Percentiles rank a stretch among this genome's conserved stretches.
phyloP scores from a whole-genome alignment of 306 rosid genomes.

The Aeschynomene evenia region DNA sequence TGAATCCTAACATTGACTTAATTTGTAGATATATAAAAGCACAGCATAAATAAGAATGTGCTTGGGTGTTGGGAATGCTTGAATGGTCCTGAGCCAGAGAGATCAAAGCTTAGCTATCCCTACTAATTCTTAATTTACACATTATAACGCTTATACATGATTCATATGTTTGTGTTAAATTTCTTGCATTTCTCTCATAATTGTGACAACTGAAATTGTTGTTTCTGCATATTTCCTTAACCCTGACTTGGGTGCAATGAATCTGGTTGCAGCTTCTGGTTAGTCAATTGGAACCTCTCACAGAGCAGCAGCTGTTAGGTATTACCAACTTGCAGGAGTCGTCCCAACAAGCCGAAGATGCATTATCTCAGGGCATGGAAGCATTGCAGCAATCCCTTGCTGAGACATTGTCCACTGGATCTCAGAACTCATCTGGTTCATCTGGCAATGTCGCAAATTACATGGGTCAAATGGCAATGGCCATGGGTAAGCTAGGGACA shows the following conservation, averaged over 20 bases:
- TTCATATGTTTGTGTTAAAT: constrained; percentile 8
- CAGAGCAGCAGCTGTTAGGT: constrained; percentile 86
- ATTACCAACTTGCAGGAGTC: constrained; percentile 89
- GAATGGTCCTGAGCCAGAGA: neutral
- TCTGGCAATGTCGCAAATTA: constrained; percentile 93
- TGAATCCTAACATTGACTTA: neutral
- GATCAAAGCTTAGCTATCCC: neutral
- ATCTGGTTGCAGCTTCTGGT: constrained; percentile 71
- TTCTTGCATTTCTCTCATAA: neutral
- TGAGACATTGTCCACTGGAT: constrained; percentile 77
- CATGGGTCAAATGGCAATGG: constrained; percentile 99
- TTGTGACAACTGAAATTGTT: neutral
- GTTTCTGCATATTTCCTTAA: neutral
- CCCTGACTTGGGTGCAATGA: constrained; percentile 11
- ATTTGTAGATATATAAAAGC: neutral
- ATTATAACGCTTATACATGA: neutral
- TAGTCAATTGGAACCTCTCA: constrained; percentile 89
- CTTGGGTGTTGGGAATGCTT: neutral
- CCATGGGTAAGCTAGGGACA: constrained; percentile 95
- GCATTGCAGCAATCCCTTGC: constrained; percentile 93
- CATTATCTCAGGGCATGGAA: constrained; percentile 98
- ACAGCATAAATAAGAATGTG: neutral
- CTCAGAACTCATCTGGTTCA: constrained; percentile 73
- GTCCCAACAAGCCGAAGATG: constrained; percentile 98
- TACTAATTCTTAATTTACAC: neutral